A percentile compares a stretch with the other conserved stretches of the same genome.
Evolutionary conservation across 2,329 filamentous ascomycete genomes (phyloP).

Genomic region (Fusarium xyrophilum): DNA sequence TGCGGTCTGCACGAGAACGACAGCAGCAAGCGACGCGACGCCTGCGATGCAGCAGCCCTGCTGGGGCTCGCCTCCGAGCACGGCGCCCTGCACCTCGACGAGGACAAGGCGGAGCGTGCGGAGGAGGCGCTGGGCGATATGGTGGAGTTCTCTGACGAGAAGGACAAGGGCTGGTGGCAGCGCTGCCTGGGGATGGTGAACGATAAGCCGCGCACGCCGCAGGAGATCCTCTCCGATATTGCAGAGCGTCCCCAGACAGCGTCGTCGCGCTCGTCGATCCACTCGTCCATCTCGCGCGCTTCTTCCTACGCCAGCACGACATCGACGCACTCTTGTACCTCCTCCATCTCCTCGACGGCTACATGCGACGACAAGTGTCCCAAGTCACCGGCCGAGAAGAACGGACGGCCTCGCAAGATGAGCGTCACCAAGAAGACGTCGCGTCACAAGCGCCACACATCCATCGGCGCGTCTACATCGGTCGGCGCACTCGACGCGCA

Average conservation of each 20-base stretch:
- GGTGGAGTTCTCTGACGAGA: conserved; percentile 37
- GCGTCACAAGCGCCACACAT: conserved; percentile 37
- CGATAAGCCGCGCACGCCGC: conserved; percentile 36
- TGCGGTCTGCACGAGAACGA: conserved; percentile 40
- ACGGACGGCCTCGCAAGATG: conserved; percentile 41
- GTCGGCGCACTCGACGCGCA: conserved; percentile 34
- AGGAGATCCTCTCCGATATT: conserved; percentile 43
- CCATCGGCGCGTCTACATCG: conserved; percentile 32
- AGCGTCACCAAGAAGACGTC: conserved; percentile 39
- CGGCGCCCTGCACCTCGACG: conserved; percentile 35
- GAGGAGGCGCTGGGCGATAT: conserved; percentile 39
- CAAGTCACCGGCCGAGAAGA: conserved; percentile 35
- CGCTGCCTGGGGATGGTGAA: conserved; percentile 36
- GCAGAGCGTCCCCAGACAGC: conserved; percentile 30
- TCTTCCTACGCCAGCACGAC: conserved; percentile 39
- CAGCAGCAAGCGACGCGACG: conserved; percentile 39
- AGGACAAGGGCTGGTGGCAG: conserved; percentile 44
- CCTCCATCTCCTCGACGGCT: conserved; percentile 36
- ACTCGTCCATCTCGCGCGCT: conserved; percentile 41
- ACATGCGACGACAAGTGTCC: conserved; percentile 31
- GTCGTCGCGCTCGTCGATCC: conserved; percentile 19
- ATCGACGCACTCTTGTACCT: conserved; percentile 32
- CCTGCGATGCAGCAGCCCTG: conserved; percentile 38
- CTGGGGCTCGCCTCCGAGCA: conserved; percentile 41
- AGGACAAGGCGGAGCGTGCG: conserved; percentile 38